Base-by-base conservation (phyloP, 2,329 filamentous ascomycete species). In the Fusarium goolgardi region DNA sequence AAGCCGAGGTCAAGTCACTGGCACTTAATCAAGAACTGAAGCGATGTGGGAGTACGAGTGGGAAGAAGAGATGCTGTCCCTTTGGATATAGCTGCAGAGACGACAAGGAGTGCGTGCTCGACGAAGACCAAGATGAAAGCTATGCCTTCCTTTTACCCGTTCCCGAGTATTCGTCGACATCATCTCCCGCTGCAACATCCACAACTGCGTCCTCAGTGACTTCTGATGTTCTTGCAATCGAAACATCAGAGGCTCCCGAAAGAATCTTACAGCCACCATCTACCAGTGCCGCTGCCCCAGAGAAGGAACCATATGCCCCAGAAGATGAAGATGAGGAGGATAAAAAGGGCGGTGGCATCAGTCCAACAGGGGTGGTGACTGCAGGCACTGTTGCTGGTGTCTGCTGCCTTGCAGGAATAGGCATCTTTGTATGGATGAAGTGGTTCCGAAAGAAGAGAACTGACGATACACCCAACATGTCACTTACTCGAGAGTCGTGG, bases 401-500 rank as follows among this genome's bases (percentile, higher is more conserved):
- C 31, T 74, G 71, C 41, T 68, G 60, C 32, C 34, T 68, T 35
- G 59, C 63, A 21, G 72, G 65, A 16, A 46, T 74, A 25, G 69
- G 71, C 15, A 62, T 74, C 40, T 70, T 73, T 41, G 34, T 74
- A 21, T 74, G 72, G 72, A 53, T 74, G 50, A 72, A 70, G 51
- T 74, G 67, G 67, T 67, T 72, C 45, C 62, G 72, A 55, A 72
- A 66, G 67, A 69, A 55, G 50, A 44, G 31, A 9, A 40, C 10
- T 15, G 45, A 41, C 29, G 46, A 53, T 8, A 71, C 58, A 10
- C 45, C 61, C 34, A 27, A 31, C 2, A 58, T 45, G 29, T 45
- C 37, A 49, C 47, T 60, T 5, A 53, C 49, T 1, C 58, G 53
- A 31, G 60, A 69, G 39, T 63, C 70, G 13, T 71, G 72, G 71